A percentile compares a stretch with the other conserved stretches of the same genome.
Conservation (phyloP, 2,329 filamentous ascomycete genomes). For the Clonostachys rosea region DNA sequence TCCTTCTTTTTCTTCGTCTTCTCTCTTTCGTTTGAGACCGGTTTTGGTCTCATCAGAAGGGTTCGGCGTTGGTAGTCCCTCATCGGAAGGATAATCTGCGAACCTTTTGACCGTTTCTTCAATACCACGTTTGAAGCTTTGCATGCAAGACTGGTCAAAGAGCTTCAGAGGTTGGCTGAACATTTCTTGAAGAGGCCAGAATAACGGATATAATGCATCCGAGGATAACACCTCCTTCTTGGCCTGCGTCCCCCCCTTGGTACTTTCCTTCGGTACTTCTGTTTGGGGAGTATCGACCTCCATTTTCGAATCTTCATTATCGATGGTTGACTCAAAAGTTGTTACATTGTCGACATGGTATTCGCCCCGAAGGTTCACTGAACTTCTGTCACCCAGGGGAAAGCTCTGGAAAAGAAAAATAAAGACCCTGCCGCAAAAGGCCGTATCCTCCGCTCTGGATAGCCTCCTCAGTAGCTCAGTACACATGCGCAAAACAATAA, state of each 20-base stretch:
- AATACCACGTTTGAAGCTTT: constrained; percentile 75
- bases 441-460: constrained; percentile 93
- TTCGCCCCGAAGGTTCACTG: constrained; percentile 92
- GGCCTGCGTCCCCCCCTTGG: constrained; percentile 23
- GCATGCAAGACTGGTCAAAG: constrained; percentile 68
- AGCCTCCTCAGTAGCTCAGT: constrained; percentile 91
- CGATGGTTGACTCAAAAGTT: constrained; percentile 55
- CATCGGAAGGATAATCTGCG: constrained; percentile 37
- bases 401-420: constrained; percentile 99
- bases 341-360: constrained; percentile 96
- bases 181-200: constrained; percentile 88
- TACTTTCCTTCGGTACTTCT: constrained; percentile 22
- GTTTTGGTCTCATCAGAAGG: constrained; percentile 58
- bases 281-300: constrained; percentile 55
- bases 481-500: constrained; percentile 88
- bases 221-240: constrained; percentile 46
- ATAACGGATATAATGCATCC: constrained; percentile 78
- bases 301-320: constrained; percentile 40
- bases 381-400: constrained; percentile 92
- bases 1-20: constrained; percentile 46
- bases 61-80: constrained; percentile 41
- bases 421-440: constrained; percentile 95
- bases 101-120: constrained; percentile 60
- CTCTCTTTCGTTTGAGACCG: constrained; percentile 67
- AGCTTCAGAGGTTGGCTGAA: constrained; percentile 87